phyloP scores from a whole-genome alignment of 1,139 yeast species.

The Hemisphaericaspora subhashii region DNA sequence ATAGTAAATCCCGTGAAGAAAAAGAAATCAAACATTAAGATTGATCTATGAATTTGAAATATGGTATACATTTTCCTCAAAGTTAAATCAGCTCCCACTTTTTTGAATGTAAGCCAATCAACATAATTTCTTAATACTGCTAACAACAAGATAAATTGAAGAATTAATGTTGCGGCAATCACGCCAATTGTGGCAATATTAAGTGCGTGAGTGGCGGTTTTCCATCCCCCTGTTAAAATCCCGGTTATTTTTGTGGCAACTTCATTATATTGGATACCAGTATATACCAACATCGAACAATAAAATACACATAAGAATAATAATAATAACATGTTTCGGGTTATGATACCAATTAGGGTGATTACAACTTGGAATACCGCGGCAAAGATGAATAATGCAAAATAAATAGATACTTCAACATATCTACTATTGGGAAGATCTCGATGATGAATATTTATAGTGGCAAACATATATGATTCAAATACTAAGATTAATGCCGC shows the following conservation, averaged over 20 bases:
- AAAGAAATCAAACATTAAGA: conserved; percentile 48
- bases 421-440: conserved; percentile 21
- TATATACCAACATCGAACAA: conserved; percentile 50
- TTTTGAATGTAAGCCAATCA: conserved; percentile 51
- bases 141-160: conserved; percentile 33
- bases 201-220: conserved; percentile 32
- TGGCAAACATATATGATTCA: conserved; percentile 37
- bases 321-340: conserved; percentile 43
- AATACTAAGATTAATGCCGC: conserved; percentile 31
- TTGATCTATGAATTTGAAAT: conserved; percentile 44
- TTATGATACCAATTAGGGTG: conserved; percentile 42
- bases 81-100: conserved; percentile 50
- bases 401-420: conserved; percentile 22
- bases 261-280: conserved; percentile 53
- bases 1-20: conserved; percentile 55
- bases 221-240: conserved; percentile 24
- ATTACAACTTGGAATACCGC: conserved; percentile 39
- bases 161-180: conserved; percentile 38
- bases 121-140: conserved; percentile 41
- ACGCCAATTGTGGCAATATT: conserved; percentile 49
- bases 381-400: conserved; percentile 49
- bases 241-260: conserved; percentile 26
- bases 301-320: conserved; percentile 45
- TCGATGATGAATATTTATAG: conserved; percentile 30
- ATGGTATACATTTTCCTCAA: conserved; percentile 40